Conservation (phyloP, 768 basidiomycete species). For the Xanthoconium purpureum region DNA sequence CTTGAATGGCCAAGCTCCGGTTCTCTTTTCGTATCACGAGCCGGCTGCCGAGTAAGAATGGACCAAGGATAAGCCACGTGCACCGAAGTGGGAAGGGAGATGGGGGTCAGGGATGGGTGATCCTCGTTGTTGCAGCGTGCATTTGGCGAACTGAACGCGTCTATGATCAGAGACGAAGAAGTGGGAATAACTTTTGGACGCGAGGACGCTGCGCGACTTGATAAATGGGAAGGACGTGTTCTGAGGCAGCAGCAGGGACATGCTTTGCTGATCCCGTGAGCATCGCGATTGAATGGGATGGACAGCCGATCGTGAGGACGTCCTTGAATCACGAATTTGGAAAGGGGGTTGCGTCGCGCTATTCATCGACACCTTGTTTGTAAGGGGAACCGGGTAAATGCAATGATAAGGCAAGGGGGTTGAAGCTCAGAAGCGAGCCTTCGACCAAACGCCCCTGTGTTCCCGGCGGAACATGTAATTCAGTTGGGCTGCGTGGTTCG, state of each 20-base stretch:
- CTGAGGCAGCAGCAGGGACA: not conserved
- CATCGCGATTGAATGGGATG: conserved; percentile 11
- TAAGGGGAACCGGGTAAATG: not conserved
- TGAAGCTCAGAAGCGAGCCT: conserved; percentile 8
- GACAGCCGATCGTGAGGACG: not conserved
- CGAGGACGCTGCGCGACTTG: not conserved
- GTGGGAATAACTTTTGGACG: not conserved
- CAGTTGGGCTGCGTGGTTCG: not conserved
- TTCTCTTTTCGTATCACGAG: not conserved
- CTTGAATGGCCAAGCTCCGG: conserved; percentile 2
- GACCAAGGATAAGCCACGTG: conserved; percentile 1
- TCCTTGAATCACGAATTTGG: conserved; percentile 2
- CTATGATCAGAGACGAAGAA: not conserved
- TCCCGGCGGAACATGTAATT: not conserved
- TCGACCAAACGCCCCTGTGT: not conserved
- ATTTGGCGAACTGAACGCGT: not conserved
- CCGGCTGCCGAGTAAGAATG: conserved; percentile 6
- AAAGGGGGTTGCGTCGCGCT: conserved; percentile 6
- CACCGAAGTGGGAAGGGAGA: not conserved
- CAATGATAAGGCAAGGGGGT: conserved; percentile 8
- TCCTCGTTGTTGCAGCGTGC: conserved; percentile 19
- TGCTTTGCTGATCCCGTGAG: conserved; percentile 12
- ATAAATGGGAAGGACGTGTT: not conserved
- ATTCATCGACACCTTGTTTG: not conserved
- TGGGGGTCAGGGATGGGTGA: conserved; percentile 4